Evolutionary conservation across 148 eudicot species (phyloP).

Genomic region (Drosera capensis): DNA sequence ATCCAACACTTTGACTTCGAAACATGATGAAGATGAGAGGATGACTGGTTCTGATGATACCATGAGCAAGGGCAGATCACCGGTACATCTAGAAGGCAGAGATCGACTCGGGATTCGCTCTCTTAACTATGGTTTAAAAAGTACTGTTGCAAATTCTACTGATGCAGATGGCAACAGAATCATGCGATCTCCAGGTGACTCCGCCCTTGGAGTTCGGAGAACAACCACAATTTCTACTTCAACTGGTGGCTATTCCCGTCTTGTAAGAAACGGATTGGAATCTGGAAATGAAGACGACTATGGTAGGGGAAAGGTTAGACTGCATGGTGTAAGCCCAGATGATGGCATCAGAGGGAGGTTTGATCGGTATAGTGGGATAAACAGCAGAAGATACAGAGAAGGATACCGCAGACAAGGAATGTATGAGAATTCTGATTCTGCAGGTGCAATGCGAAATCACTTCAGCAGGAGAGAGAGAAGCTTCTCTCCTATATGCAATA

Average conservation of each 20-base stretch:
- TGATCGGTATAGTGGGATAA: conserved; percentile 18
- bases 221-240: conserved; percentile 16
- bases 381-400: conserved; percentile 30
- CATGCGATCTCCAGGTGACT: conserved; percentile 5
- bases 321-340: conserved; percentile 13
- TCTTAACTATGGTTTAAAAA: conserved; percentile 14
- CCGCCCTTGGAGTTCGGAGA: conserved; percentile 17
- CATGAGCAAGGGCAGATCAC: conserved; percentile 19
- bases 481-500: conserved; percentile 29
- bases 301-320: conserved; percentile 12
- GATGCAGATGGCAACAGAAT: conserved; percentile 17
- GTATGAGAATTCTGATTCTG: conserved; percentile 12
- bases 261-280: conserved; percentile 24
- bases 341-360: conserved; percentile 21
- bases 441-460: conserved; percentile 19
- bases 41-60: conserved; percentile 18
- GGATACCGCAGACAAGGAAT: conserved; percentile 24
- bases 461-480: conserved; percentile 25
- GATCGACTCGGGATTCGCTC: conserved; percentile 15
- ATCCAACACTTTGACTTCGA: conserved; percentile 11
- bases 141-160: conserved; percentile 12
- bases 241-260: conserved; percentile 17
- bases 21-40: conserved; percentile 16
- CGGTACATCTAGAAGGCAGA: conserved; percentile 6
- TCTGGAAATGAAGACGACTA: conserved; percentile 23